Evolutionary conservation across 176 grass and related monocot species (phyloP).

Genomic region (Avena insularis): DNA sequence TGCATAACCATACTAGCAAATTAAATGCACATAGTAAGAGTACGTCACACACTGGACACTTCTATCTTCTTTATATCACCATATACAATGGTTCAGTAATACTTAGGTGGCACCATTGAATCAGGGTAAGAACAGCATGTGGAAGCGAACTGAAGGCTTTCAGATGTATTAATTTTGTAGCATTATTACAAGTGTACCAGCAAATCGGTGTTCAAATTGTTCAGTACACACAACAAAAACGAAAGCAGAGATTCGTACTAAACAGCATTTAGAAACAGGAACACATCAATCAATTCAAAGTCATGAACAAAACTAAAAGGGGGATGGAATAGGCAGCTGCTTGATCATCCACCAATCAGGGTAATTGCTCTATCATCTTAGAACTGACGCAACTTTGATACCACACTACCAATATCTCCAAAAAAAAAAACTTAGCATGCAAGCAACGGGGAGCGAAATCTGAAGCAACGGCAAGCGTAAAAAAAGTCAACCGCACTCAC

Average conservation of each 20-base stretch:
- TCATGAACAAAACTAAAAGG: background rate
- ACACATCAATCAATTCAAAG: background rate
- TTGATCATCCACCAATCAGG: background rate
- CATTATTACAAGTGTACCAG: background rate
- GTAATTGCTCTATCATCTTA: background rate
- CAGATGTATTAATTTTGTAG: background rate
- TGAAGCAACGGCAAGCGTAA: background rate
- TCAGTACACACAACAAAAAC: background rate
- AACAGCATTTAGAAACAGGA: background rate
- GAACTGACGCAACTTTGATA: background rate
- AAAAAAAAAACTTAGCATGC: background rate
- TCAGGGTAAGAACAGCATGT: background rate
- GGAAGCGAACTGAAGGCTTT: background rate
- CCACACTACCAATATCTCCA: background rate
- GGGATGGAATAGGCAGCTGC: background rate
- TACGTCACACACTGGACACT: background rate
- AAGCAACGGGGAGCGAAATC: constrained; percentile 35
- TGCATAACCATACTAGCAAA: background rate
- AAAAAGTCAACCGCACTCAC: constrained; percentile 68
- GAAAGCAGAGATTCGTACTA: background rate
- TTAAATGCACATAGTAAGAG: background rate
- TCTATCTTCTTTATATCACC: background rate
- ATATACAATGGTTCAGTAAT: background rate
- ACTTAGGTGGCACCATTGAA: background rate
- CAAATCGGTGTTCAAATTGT: background rate